Evolutionary conservation across 129 eudicot species (phyloP), one percentile per base, ranked within the genome.

Genomic region (Calendula officinalis): DNA sequence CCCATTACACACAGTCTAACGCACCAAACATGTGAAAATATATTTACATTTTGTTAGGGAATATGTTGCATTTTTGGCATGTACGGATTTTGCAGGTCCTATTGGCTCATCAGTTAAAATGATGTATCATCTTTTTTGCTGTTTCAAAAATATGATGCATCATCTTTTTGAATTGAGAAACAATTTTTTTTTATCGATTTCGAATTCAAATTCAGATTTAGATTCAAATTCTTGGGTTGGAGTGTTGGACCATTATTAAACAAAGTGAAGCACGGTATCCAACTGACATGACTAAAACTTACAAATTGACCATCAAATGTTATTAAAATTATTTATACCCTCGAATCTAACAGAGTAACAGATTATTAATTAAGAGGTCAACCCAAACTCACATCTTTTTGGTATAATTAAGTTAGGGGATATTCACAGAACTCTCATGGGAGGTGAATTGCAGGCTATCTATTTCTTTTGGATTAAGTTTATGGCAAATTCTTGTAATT

Each of bases 191-290:
- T 56, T 11, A 12, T 56, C 5, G 61, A 56, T 33, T 30, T 11
- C 4, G 61, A 56, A 56, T 30, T 11, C 4, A 60, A 2, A 38
- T 3, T 15, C 0, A 30, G 33, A 56, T 30, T 11, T 1, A 60
- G 1, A 38, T 3, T 15, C 0, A 30, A 54, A 54, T 32, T 30
- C 7, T 17, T 34, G 13, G 43, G 45, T 57, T 11, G 50, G 37
- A 17, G 30, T 22, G 30, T 22, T 22, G 30, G 30, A 22, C 30
- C 50, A 60, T 16, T 60, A 41, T 3, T 0, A 35, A 64, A 15
- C 57, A 64, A 64, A 64, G 45, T 46, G 69, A 46, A 32, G 44
- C 57, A 64, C 35, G 64, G 64, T 34, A 56, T 34, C 61, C 61
- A 10, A 8, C 45, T 52, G 54, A 62, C 48, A 37, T 6, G 56